phyloP scores from a whole-genome alignment of 495 filamentous ascomycete genomes.

The Penicillium macrosclerotiorum region DNA sequence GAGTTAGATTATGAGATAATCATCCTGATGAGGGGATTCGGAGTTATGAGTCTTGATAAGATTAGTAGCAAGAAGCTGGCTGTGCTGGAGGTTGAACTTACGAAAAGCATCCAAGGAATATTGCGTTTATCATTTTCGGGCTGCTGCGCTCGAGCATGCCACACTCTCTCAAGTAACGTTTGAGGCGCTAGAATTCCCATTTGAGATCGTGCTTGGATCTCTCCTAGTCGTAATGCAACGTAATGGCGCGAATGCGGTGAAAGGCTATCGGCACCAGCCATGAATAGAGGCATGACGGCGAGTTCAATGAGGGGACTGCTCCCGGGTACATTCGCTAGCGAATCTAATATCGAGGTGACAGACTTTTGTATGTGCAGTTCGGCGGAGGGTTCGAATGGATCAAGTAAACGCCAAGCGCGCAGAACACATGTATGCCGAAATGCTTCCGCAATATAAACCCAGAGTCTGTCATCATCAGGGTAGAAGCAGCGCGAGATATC shows the following conservation, averaged over 20 bases:
- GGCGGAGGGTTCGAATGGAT: constrained; percentile 24
- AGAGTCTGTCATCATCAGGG: constrained; percentile 29
- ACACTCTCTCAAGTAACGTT: constrained; percentile 30
- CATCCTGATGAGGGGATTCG: constrained; percentile 16
- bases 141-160: constrained; percentile 31
- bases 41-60: constrained; percentile 16
- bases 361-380: constrained; percentile 28
- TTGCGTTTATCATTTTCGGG: constrained; percentile 24
- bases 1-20: constrained; percentile 28
- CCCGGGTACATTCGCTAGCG: constrained; percentile 28
- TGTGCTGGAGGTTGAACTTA: constrained; percentile 17
- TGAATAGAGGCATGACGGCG: constrained; percentile 35
- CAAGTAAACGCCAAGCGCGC: constrained; percentile 31
- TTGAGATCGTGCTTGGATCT: constrained; percentile 32
- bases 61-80: constrained; percentile 5
- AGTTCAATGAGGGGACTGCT: constrained; percentile 30
- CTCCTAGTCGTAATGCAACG: constrained; percentile 24
- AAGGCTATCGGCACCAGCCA: constrained; percentile 36
- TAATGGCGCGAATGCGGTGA: constrained; percentile 36
- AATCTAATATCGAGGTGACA: constrained; percentile 30
- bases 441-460: constrained; percentile 31
- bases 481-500: constrained; percentile 20
- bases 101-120: constrained; percentile 36
- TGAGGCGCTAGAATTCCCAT: constrained; percentile 28
- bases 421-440: constrained; percentile 37